These are phyloP conservation scores for Pyracantha coccinea DNA, from an alignment of 331 rosid species.

Conservation along the genomic window DNA sequence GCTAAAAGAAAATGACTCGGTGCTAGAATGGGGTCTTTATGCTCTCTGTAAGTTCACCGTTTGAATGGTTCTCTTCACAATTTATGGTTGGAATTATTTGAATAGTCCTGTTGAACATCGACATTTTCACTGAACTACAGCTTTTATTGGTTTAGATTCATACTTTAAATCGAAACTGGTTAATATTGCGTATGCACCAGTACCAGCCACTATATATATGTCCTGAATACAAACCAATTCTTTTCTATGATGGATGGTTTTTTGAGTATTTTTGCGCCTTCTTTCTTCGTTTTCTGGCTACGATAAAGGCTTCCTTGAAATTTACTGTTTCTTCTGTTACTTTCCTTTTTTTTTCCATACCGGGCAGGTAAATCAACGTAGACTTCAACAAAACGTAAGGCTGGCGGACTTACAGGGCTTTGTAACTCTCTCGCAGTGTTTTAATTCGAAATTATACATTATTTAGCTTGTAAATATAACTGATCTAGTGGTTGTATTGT, in stretches of 20 bases:
- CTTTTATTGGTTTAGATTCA: too few relatives aligned
- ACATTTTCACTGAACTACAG: too few relatives aligned
- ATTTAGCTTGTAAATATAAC: constrained; percentile 5
- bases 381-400: neutral
- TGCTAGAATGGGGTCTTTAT: constrained; percentile 7
- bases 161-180: too few relatives aligned
- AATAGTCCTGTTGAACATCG: neutral
- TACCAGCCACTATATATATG: too few relatives aligned
- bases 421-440: neutral
- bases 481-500: constrained; percentile 6
- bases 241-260: neutral
- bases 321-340: neutral
- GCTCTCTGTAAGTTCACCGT: constrained; percentile 23
- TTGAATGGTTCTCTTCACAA: neutral
- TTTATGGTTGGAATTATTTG: neutral
- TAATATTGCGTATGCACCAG: too few relatives aligned
- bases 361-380: constrained; percentile 23
- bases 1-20: constrained; percentile 62
- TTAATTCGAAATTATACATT: neutral
- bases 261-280: neutral
- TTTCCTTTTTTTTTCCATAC: neutral
- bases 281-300: neutral
- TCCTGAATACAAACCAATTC: too few relatives aligned
- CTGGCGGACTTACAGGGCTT: neutral
- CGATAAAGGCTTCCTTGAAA: neutral